These are phyloP conservation scores for Pichia sp. DNA, from an alignment of 1,139 yeast species.

Conservation along the genomic window DNA sequence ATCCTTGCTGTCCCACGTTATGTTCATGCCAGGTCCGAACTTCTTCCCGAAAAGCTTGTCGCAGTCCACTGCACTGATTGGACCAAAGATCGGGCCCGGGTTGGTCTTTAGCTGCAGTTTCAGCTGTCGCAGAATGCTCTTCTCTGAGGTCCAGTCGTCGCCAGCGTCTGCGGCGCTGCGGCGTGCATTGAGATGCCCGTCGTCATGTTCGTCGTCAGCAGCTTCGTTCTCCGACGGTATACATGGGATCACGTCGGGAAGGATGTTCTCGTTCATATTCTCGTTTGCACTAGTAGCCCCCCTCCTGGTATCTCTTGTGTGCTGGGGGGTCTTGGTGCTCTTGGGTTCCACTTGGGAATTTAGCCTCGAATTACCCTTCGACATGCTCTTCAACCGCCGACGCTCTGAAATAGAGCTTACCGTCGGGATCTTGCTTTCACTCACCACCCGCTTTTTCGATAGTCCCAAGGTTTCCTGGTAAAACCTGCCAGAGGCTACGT, in stretches of 20 bases:
- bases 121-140: constrained; percentile 54
- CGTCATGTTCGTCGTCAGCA: constrained; percentile 53
- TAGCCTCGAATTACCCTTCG: not conserved
- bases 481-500: constrained; percentile 24
- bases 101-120: constrained; percentile 57
- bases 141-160: constrained; percentile 8
- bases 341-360: not conserved
- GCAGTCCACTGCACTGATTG: constrained; percentile 66
- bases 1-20: constrained; percentile 47
- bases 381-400: constrained; percentile 7
- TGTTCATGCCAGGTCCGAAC: constrained; percentile 25
- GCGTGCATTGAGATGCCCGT: constrained; percentile 21
- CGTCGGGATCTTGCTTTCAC: constrained; percentile 7
- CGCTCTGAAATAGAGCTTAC: constrained; percentile 8
- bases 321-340: not conserved
- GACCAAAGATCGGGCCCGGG: constrained; percentile 75
- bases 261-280: not conserved
- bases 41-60: constrained; percentile 38
- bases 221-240: constrained; percentile 47
- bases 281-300: not conserved
- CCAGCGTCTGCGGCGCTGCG: not conserved
- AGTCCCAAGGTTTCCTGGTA: constrained; percentile 1
- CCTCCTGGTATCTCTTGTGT: not conserved
- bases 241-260: constrained; percentile 15
- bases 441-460: not conserved